Evolutionary conservation across 176 grass and related monocot genomes (phyloP).

Genomic region (Leersia perrieri): DNA sequence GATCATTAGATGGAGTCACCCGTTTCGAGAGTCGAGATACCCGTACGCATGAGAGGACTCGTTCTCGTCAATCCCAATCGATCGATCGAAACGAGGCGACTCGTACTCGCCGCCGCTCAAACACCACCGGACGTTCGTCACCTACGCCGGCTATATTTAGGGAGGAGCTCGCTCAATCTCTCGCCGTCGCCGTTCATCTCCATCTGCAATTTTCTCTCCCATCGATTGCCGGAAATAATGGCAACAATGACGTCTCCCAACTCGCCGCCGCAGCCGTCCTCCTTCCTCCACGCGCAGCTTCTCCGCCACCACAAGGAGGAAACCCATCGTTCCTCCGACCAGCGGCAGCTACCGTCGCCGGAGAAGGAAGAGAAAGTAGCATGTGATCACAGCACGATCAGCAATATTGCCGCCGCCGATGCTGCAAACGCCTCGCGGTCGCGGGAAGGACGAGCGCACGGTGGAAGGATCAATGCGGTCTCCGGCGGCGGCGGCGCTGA

Average conservation of each 20-base stretch:
- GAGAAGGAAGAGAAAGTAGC: neutral
- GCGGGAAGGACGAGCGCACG: too few relatives aligned
- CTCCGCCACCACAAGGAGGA: neutral
- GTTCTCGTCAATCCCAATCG: neutral
- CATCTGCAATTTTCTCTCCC: neutral
- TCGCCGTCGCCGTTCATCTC: neutral
- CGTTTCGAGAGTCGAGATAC: too few relatives aligned
- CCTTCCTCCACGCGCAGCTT: neutral
- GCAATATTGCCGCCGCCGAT: neutral
- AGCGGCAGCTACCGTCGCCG: neutral
- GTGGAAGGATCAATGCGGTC: too few relatives aligned
- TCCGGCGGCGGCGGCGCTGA: too few relatives aligned
- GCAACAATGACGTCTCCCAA: neutral
- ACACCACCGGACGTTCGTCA: neutral
- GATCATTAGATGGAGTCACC: too few relatives aligned
- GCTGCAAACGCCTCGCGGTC: too few relatives aligned
- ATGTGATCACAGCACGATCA: neutral
- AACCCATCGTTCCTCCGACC: neutral
- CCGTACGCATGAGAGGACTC: too few relatives aligned
- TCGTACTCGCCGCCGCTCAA: neutral
- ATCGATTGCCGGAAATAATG: neutral
- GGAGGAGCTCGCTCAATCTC: neutral
- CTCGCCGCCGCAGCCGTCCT: neutral
- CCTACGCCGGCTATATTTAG: neutral
- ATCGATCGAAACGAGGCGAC: neutral